Base-by-base conservation (phyloP, 371 early-diverging fungal species). In the Gilbertella persicaria region DNA sequence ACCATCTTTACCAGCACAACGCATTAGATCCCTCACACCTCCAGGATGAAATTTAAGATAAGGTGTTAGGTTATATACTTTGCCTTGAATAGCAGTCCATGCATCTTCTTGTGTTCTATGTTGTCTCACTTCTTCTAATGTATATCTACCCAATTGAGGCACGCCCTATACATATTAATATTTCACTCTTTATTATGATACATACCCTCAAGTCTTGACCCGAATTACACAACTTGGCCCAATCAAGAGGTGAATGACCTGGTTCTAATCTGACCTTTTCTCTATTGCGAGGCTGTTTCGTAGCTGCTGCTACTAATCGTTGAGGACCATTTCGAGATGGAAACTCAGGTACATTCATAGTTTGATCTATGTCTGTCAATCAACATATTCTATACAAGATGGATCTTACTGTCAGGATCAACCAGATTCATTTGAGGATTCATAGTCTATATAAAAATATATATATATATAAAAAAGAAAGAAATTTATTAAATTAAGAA, bases 1-100 rank as follows among this genome's bases (percentile, higher is more conserved):
- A 13, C 93, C 94, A 50, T 99, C 99, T 60, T 87, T 89, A 28
- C 99, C 99, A 2, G 96, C 99, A 23, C 88, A 86, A 7, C 95
- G 77, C 94, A 98, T 85, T 39, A 99, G 64, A 71, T 96, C 91
- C 57, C 83, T 84, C 29, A 76, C 84, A 20, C 83, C 82, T 25
- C 99, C 99, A 14, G 99, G 99, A 69, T 99, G 99, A 63, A 90
- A 95, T 42, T 91, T 84, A n/a, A 98, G 24, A 66, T 98, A 99
- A 3, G 88, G 78, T 17, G 99, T 96, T 21, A 95, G 84, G 62
- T 99, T 96, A 72, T 96, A 99, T 1, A 99, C 93, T 58, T 91
- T 92, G 28, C 95, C 95, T 19, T 86, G 80, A 39, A 98, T 74
- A 14, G 92, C 91, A 55, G 96, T 93, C 99, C 99, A 99, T 48